Conservation (phyloP, 768 basidiomycete genomes). For the Cystofilobasidium ferigula region DNA sequence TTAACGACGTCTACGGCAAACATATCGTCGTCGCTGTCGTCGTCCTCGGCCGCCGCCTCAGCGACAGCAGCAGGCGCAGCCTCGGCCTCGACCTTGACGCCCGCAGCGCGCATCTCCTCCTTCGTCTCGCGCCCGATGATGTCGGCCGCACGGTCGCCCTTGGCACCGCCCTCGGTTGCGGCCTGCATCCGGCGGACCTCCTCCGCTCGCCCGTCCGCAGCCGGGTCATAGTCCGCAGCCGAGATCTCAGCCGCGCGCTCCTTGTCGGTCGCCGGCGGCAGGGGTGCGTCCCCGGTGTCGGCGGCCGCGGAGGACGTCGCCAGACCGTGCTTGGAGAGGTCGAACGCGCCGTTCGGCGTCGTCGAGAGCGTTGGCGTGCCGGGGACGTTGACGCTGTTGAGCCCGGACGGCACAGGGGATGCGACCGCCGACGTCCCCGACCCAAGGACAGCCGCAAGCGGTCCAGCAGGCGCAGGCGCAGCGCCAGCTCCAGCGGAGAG, state of each 20-base stretch:
- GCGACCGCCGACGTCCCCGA: neutral
- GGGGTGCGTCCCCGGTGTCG: neutral
- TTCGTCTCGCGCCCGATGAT: conserved; percentile 23
- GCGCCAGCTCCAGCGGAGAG: neutral
- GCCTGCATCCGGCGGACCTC: conserved; percentile 58
- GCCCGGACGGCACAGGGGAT: neutral
- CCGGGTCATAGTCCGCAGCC: conserved; percentile 87
- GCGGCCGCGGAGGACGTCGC: neutral
- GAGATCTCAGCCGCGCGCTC: conserved; percentile 55
- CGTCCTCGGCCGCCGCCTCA: conserved; percentile 48
- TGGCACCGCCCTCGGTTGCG: conserved; percentile 29
- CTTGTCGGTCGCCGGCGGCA: neutral
- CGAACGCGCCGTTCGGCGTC: neutral
- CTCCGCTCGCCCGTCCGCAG: conserved; percentile 70
- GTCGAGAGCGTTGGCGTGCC: neutral
- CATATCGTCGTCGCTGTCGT: conserved; percentile 91
- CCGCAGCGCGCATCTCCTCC: conserved; percentile 18
- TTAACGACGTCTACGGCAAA: conserved; percentile 58
- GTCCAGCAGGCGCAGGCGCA: neutral
- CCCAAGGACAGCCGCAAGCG: neutral
- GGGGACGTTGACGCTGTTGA: neutral
- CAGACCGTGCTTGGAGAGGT: neutral
- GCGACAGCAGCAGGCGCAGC: conserved; percentile 31
- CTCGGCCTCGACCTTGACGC: conserved; percentile 32
- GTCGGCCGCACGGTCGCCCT: conserved; percentile 32